Conservation (phyloP, 139 green algal species). For the Volvox reticuliferus region DNA sequence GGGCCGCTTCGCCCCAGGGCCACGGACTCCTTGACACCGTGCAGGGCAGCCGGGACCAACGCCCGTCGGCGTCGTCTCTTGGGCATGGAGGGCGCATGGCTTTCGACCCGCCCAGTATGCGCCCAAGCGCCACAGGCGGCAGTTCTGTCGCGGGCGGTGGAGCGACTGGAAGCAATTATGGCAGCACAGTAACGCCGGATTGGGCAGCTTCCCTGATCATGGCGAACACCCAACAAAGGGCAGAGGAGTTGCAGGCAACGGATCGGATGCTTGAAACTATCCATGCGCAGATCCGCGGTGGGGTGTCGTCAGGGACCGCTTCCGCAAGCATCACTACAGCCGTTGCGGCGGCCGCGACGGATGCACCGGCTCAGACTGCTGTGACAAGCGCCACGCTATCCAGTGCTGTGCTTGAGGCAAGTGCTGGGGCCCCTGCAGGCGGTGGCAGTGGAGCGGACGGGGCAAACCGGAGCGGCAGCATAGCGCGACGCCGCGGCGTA, state of each 20-base stretch:
- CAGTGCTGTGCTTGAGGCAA: background rate
- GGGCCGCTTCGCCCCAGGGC: conserved; percentile 2
- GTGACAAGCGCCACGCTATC: background rate
- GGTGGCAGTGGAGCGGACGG: background rate
- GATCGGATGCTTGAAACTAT: conserved; percentile 11
- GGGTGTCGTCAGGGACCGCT: background rate
- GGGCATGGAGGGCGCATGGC: background rate
- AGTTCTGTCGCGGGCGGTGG: background rate
- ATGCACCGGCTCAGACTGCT: background rate
- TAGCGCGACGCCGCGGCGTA: background rate
- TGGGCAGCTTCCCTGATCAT: conserved; percentile 25
- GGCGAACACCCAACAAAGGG: background rate
- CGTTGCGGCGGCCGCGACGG: background rate
- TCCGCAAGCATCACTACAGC: background rate
- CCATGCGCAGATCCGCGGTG: background rate
- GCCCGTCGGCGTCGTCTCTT: background rate
- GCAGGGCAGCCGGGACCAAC: conserved; percentile 14
- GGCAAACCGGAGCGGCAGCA: background rate
- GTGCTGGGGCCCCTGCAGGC: background rate
- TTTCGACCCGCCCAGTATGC: background rate
- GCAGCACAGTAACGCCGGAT: background rate
- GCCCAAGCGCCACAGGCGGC: background rate
- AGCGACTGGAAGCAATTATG: background rate
- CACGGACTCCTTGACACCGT: conserved; percentile 3
- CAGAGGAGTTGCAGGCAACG: background rate